A percentile compares a stretch with the other conserved stretches of the same genome.
phyloP scores from a whole-genome alignment of 768 basidiomycete species.

The Boletus edulis region DNA sequence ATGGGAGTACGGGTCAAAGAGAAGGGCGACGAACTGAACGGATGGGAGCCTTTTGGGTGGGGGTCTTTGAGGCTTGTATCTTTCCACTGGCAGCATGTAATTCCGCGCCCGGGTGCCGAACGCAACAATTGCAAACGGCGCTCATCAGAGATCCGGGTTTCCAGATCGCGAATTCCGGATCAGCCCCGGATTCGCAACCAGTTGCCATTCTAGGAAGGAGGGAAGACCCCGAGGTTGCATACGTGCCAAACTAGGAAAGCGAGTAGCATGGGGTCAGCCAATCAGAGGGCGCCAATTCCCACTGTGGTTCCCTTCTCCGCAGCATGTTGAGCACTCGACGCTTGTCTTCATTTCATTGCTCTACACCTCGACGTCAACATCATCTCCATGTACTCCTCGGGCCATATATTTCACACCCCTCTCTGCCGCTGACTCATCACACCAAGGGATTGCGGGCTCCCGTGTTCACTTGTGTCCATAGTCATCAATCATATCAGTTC shows the following conservation, averaged over 20 bases:
- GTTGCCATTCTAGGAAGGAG: background rate
- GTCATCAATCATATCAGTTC: slow-evolving; percentile 12
- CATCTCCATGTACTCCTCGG: slow-evolving; percentile 26
- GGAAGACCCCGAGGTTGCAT: background rate
- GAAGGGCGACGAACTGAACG: slow-evolving; percentile 17
- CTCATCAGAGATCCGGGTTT: slow-evolving; percentile 34
- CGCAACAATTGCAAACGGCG: slow-evolving; percentile 36
- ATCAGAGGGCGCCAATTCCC: slow-evolving; percentile 7
- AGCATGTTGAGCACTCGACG: slow-evolving; percentile 10
- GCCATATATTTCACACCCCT: background rate
- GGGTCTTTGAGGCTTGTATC: slow-evolving; percentile 34
- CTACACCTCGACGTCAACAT: background rate
- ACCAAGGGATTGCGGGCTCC: slow-evolving; percentile 17
- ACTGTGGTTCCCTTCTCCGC: slow-evolving; percentile 26
- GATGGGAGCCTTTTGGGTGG: slow-evolving; percentile 34
- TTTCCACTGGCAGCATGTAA: slow-evolving; percentile 35
- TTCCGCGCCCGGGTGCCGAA: slow-evolving; percentile 39
- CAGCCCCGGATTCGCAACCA: slow-evolving; percentile 24
- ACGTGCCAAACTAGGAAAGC: too few species aligned
- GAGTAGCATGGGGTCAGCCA: background rate
- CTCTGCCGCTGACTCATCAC: slow-evolving; percentile 10
- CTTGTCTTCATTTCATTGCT: too few species aligned
- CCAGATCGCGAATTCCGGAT: slow-evolving; percentile 25
- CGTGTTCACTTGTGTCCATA: slow-evolving; percentile 8
- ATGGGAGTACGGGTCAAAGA: slow-evolving; percentile 20